Evolutionary conservation across 2,329 filamentous ascomycete genomes (phyloP).

Genomic region (Colletotrichum lindemuthianum): DNA sequence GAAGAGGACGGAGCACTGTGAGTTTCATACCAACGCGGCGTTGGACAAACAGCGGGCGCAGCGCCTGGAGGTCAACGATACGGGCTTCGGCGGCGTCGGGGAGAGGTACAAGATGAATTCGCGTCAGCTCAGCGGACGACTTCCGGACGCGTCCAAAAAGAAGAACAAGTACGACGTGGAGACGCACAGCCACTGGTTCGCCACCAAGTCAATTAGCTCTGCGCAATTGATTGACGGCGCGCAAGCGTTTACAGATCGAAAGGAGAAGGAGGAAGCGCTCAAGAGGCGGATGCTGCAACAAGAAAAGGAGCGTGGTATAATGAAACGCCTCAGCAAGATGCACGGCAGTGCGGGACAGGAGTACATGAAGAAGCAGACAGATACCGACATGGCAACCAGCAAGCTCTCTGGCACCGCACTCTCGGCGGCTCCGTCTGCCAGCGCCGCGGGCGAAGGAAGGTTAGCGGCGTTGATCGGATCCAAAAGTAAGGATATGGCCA

Average conservation of each 20-base stretch:
- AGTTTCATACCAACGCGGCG: conserved; percentile 88
- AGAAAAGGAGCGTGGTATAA: conserved; percentile 79
- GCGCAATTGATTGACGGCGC: conserved; percentile 74
- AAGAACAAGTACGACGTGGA: conserved; percentile 65
- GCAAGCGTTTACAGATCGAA: conserved; percentile 67
- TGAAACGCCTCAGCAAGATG: conserved; percentile 71
- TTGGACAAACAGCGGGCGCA: conserved; percentile 73
- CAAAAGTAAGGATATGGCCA: conserved; percentile 52
- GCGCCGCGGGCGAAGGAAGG: conserved; percentile 42
- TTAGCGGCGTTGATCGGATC: conserved; percentile 56
- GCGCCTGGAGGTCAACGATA: conserved; percentile 83
- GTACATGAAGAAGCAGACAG: conserved; percentile 66
- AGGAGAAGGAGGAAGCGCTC: conserved; percentile 72
- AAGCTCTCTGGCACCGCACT: conserved; percentile 9
- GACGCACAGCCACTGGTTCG: conserved; percentile 67
- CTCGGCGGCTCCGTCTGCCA: conserved; percentile 22
- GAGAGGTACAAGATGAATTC: conserved; percentile 32
- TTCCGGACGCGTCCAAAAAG: conserved; percentile 43
- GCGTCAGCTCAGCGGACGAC: conserved; percentile 38
- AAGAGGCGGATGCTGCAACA: conserved; percentile 71
- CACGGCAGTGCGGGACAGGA: conserved; percentile 75
- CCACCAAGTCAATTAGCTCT: conserved; percentile 61
- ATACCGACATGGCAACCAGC: conserved; percentile 23
- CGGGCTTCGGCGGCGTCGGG: conserved; percentile 56
- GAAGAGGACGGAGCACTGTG: conserved; percentile 89